phyloP scores from a whole-genome alignment of 2,329 filamentous ascomycete genomes.

The Venturia nashicola region DNA sequence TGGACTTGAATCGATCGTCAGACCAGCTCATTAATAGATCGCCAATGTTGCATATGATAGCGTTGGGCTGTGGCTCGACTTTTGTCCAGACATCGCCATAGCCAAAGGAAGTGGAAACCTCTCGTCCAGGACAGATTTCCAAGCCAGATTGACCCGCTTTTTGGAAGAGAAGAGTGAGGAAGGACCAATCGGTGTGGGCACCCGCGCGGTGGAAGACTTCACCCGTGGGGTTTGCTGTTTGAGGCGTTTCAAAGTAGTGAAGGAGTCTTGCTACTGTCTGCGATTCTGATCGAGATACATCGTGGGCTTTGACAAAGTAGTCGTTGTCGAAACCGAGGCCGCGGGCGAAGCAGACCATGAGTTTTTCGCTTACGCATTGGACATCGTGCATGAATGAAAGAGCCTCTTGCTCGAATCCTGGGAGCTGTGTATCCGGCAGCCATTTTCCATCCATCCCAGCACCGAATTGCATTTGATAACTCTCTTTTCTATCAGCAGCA shows the following conservation, averaged over 20 bases:
- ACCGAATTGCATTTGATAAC: conserved; percentile 52
- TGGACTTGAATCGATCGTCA: conserved; percentile 55
- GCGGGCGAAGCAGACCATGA: conserved; percentile 48
- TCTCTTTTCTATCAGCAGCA: conserved; percentile 46
- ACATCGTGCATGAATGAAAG: conserved; percentile 42
- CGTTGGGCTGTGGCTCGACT: conserved; percentile 40
- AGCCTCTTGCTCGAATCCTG: conserved; percentile 35
- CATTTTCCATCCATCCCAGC: conserved; percentile 40
- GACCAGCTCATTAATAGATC: conserved; percentile 56
- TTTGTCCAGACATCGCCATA: conserved; percentile 51
- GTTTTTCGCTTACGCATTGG: conserved; percentile 40
- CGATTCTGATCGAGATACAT: conserved; percentile 34
- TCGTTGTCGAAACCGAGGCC: conserved; percentile 44
- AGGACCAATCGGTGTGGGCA: conserved; percentile 52
- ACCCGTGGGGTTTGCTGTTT: conserved; percentile 19
- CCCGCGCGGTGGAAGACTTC: conserved; percentile 47
- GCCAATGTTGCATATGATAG: conserved; percentile 54
- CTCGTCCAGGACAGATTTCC: conserved; percentile 53
- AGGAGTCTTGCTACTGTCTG: conserved; percentile 45
- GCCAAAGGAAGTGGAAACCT: conserved; percentile 46
- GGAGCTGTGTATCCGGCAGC: conserved; percentile 35
- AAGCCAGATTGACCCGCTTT: conserved; percentile 46
- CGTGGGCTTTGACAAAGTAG: conserved; percentile 44
- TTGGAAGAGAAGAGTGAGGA: conserved; percentile 52
- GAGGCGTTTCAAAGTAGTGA: conserved; percentile 37